These are phyloP conservation scores for Blastomyces silverae DNA, from an alignment of 2,329 filamentous ascomycete genomes.

Conservation along the genomic window DNA sequence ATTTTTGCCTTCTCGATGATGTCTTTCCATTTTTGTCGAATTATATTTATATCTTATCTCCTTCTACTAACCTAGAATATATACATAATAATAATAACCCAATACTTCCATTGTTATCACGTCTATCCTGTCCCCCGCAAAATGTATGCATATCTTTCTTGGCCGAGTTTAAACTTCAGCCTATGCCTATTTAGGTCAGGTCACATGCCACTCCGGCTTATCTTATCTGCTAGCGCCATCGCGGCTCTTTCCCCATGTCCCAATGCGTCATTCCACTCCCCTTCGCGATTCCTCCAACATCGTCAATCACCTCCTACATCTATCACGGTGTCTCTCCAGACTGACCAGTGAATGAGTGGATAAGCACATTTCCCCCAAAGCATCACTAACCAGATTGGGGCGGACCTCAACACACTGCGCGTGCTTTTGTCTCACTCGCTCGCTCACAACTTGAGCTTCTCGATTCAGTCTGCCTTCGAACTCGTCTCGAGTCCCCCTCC, in stretches of 20 bases:
- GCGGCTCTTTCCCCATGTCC: not conserved
- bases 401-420: not conserved
- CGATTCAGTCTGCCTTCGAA: not conserved
- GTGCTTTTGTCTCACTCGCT: not conserved
- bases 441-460: not conserved
- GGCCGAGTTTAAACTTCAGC: not conserved
- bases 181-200: constrained; percentile 4
- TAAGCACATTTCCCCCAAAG: not conserved
- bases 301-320: not conserved
- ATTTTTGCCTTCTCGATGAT: too few relatives aligned
- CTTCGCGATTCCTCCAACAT: too few relatives aligned
- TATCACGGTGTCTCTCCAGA: not conserved
- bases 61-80: not conserved
- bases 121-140: too few relatives aligned
- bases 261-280: constrained; percentile 6
- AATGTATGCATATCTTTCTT: too few relatives aligned
- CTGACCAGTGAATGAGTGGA: constrained; percentile 2
- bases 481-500: not conserved
- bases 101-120: too few relatives aligned
- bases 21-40: not conserved
- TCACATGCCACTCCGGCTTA: constrained; percentile 11
- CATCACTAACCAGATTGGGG: not conserved
- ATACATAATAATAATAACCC: too few relatives aligned
- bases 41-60: not conserved
- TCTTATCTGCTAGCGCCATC: constrained; percentile 8